Percentiles rank a stretch among this genome's conserved stretches.
These are phyloP conservation scores for Tetradesmus obliquus DNA, from an alignment of 139 green algal genomes.

Conservation along the genomic window DNA sequence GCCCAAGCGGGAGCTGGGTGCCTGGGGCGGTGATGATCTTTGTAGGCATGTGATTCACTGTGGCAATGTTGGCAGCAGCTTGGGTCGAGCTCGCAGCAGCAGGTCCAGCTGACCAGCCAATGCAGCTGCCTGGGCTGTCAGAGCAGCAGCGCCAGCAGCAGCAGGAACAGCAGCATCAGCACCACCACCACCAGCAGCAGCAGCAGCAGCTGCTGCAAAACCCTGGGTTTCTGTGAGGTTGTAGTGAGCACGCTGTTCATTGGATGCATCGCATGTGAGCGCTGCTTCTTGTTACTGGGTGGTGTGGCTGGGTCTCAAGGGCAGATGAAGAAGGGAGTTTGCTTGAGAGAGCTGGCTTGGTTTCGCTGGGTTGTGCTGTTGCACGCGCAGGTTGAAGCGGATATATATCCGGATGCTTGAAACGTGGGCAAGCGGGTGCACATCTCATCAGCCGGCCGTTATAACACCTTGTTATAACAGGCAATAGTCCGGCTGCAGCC, in stretches of 20 bases:
- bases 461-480: neutral
- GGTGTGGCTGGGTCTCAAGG: neutral
- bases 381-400: neutral
- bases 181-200: neutral
- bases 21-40: neutral
- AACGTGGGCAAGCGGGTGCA: neutral
- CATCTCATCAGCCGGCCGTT: neutral
- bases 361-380: neutral
- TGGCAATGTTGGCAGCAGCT: too few relatives aligned
- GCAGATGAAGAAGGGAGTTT: neutral
- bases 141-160: constrained; percentile 4
- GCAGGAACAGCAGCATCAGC: neutral
- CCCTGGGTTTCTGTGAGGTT: too few relatives aligned
- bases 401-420: neutral
- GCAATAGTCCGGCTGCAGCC: neutral
- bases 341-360: neutral
- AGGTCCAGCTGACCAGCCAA: too few relatives aligned
- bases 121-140: neutral
- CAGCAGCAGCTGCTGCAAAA: constrained; percentile 1
- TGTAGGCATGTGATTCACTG: too few relatives aligned
- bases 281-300: neutral
- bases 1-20: neutral
- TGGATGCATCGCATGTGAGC: neutral
- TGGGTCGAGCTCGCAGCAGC: neutral
- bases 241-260: neutral